Evolutionary conservation across 306 rosid species (phyloP).

Genomic region (Vigna nakashimae): DNA sequence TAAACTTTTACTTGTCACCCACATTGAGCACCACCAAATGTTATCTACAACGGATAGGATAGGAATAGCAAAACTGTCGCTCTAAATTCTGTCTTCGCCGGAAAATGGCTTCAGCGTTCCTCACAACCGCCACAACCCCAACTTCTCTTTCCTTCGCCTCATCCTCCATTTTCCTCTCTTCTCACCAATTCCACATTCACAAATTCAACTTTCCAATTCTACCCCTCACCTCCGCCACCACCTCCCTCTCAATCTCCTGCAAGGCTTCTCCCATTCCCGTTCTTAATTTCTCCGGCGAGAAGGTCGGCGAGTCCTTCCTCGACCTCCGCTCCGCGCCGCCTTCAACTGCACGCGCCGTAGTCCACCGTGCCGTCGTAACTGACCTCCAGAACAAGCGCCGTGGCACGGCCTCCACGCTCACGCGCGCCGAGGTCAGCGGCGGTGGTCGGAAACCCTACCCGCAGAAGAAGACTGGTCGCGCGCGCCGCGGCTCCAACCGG

Average conservation of each 20-base stretch:
- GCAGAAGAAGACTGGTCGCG: slow-evolving; percentile 89
- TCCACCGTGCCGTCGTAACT: slow-evolving; percentile 82
- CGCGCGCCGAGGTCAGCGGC: slow-evolving; percentile 84
- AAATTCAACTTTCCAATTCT: slow-evolving; percentile 5
- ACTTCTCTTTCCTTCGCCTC: slow-evolving; percentile 48
- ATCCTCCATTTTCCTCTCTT: slow-evolving; percentile 39
- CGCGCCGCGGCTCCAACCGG: slow-evolving; percentile 78
- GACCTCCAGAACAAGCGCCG: slow-evolving; percentile 98
- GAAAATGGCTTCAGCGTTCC: slow-evolving; percentile 38
- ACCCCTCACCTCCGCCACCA: not conserved
- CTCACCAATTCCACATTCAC: not conserved
- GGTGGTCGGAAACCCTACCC: slow-evolving; percentile 85
- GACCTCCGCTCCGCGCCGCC: slow-evolving; percentile 78
- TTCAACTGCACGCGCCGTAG: slow-evolving; percentile 88
- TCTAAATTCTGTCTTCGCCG: not conserved
- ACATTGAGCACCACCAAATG: not conserved
- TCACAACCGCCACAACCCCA: slow-evolving; percentile 36
- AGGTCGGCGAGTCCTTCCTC: slow-evolving; percentile 74
- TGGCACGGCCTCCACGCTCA: slow-evolving; percentile 94
- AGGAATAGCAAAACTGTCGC: not conserved
- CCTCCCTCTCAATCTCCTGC: slow-evolving; percentile 55
- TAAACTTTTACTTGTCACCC: not conserved
- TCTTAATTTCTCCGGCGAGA: slow-evolving; percentile 83
- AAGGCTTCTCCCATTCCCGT: slow-evolving; percentile 78
- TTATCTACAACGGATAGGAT: slow-evolving; percentile 29